Evolutionary conservation across 148 eudicot species (phyloP).

Genomic region (Hydrangea macrophylla): DNA sequence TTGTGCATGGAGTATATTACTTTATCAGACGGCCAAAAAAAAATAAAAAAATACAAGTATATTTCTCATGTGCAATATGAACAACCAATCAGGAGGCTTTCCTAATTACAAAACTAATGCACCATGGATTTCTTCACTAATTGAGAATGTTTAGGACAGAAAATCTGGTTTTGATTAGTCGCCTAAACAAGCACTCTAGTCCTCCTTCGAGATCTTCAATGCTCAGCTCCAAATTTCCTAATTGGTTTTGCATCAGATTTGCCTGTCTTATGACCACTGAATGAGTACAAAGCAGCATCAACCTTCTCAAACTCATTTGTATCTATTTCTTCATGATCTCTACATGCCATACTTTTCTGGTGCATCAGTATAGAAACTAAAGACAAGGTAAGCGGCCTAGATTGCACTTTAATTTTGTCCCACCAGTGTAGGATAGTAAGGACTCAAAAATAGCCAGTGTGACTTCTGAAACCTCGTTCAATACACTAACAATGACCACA

Average conservation of each 20-base stretch:
- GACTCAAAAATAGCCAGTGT: conserved; percentile 23
- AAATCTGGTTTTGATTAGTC: conserved; percentile 45
- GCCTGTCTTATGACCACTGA: conserved; percentile 19
- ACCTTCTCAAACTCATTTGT: conserved; percentile 22
- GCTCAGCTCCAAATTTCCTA: conserved; percentile 22
- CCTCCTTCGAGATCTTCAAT: conserved; percentile 38
- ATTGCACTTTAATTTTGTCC: conserved; percentile 9
- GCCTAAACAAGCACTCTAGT: conserved; percentile 40
- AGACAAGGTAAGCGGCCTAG: not conserved
- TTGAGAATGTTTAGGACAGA: conserved; percentile 48
- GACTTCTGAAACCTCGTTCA: conserved; percentile 18
- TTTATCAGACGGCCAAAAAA: not conserved
- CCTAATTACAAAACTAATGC: too few relatives aligned
- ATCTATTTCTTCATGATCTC: conserved; percentile 6
- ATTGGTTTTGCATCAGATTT: conserved; percentile 12
- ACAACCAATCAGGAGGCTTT: not conserved
- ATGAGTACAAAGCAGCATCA: conserved; percentile 27
- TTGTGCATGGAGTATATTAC: not conserved
- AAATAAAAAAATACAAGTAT: not conserved
- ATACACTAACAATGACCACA: not conserved
- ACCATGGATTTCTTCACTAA: conserved; percentile 12
- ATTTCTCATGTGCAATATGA: not conserved
- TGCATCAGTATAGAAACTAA: conserved; percentile 6
- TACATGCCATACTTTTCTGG: not conserved
- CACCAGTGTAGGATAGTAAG: conserved; percentile 1